phyloP scores from a whole-genome alignment of 331 rosid species.

The Quercus tomentella region DNA sequence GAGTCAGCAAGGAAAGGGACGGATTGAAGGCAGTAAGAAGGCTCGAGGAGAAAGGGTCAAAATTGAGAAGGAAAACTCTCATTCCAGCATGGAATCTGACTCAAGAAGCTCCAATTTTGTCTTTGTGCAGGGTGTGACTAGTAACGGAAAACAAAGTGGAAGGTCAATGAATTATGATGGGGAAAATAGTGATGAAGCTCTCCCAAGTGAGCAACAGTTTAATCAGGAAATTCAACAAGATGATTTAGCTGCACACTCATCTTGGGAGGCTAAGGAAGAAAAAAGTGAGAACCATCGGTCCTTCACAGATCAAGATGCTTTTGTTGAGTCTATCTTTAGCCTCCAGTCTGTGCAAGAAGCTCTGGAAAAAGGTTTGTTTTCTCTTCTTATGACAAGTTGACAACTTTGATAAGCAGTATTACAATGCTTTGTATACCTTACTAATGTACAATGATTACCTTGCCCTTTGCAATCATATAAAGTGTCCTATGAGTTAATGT shows the following conservation, averaged over 20 bases:
- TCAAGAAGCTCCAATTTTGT: constrained; percentile 70
- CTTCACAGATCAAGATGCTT: constrained; percentile 53
- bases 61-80: constrained; percentile 68
- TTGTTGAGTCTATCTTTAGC: constrained; percentile 49
- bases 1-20: constrained; percentile 52
- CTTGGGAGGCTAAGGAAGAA: constrained; percentile 50
- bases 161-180: constrained; percentile 38
- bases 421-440: constrained; percentile 8
- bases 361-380: constrained; percentile 68
- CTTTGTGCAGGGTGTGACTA: constrained; percentile 47
- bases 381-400: not conserved
- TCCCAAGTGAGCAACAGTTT: constrained; percentile 41
- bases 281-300: constrained; percentile 46
- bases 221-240: constrained; percentile 53
- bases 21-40: constrained; percentile 59
- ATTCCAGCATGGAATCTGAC: constrained; percentile 81
- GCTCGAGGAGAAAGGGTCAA: constrained; percentile 59
- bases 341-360: constrained; percentile 81
- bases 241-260: constrained; percentile 36
- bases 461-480: not conserved
- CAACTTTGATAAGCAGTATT: not conserved
- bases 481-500: not conserved
- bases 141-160: constrained; percentile 65
- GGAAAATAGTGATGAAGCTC: constrained; percentile 58
- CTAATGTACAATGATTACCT: not conserved